Evolutionary conservation across 2,329 filamentous ascomycete species (phyloP).

Genomic region (Diplodia mutila): DNA sequence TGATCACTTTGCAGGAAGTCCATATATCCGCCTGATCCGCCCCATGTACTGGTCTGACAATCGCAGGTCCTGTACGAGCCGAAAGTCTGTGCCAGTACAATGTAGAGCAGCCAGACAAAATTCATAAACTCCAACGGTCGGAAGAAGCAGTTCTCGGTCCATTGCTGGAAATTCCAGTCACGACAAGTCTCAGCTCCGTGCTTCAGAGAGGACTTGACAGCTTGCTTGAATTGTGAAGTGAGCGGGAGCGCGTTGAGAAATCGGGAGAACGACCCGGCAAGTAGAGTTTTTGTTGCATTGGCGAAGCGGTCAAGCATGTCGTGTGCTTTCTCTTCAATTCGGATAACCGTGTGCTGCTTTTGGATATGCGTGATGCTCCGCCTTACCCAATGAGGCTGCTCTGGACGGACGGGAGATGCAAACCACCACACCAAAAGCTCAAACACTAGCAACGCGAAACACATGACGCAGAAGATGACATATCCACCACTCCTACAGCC

Average conservation of each 20-base stretch:
- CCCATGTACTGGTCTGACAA: slow-evolving; percentile 47
- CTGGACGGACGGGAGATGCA: slow-evolving; percentile 26
- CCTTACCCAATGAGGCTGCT: slow-evolving; percentile 16
- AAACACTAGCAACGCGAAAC: slow-evolving; percentile 40
- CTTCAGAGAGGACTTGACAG: background rate
- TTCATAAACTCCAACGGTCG: slow-evolving; percentile 43
- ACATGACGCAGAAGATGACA: slow-evolving; percentile 44
- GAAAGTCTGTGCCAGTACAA: slow-evolving; percentile 47
- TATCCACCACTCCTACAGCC: slow-evolving; percentile 50
- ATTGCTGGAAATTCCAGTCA: slow-evolving; percentile 25
- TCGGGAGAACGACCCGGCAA: slow-evolving; percentile 17
- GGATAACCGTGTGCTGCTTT: background rate
- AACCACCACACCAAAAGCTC: slow-evolving; percentile 46
- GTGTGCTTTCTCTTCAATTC: slow-evolving; percentile 3
- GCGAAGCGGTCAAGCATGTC: slow-evolving; percentile 18
- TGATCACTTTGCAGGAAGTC: slow-evolving; percentile 39
- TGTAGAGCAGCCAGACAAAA: slow-evolving; percentile 43
- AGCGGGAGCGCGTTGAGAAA: slow-evolving; percentile 26
- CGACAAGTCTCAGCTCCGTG: background rate
- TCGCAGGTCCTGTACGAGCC: slow-evolving; percentile 49
- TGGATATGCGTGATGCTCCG: slow-evolving; percentile 4
- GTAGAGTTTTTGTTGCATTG: slow-evolving; percentile 9
- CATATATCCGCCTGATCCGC: slow-evolving; percentile 47
- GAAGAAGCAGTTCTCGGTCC: slow-evolving; percentile 36
- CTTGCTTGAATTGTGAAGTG: background rate